Evolutionary conservation across 1,284 basidiomycete species (phyloP).

Genomic region (Hymenochaete sp.): DNA sequence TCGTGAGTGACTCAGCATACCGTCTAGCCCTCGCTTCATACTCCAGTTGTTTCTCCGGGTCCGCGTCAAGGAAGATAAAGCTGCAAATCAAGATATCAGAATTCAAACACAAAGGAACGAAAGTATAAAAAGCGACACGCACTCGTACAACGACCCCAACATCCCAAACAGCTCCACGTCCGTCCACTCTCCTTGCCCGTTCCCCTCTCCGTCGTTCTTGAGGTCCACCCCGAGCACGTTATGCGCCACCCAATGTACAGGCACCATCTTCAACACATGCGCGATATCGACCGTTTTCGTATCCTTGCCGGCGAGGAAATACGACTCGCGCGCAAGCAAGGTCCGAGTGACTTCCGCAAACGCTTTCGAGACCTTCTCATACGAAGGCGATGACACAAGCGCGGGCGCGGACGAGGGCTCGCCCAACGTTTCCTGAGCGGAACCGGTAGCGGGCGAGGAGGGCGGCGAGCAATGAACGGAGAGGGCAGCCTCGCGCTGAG

Average conservation of each 20-base stretch:
- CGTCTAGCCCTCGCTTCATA: constrained; percentile 41
- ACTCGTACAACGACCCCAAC: constrained; percentile 63
- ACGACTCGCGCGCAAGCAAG: constrained; percentile 47
- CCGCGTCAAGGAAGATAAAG: constrained; percentile 66
- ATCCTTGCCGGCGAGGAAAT: constrained; percentile 41
- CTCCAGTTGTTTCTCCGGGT: constrained; percentile 46
- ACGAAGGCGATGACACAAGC: no score
- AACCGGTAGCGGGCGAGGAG: no score
- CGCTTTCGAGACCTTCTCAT: constrained; percentile 43
- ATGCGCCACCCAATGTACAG: constrained; percentile 58
- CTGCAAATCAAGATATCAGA: constrained; percentile 28
- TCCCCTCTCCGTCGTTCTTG: constrained; percentile 41
- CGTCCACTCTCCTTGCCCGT: constrained; percentile 50
- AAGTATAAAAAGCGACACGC: constrained; percentile 23
- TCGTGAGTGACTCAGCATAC: constrained; percentile 44
- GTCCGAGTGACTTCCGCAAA: constrained; percentile 55
- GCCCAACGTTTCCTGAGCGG: constrained; percentile 33
- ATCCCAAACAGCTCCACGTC: constrained; percentile 53
- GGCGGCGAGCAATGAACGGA: constrained; percentile 39
- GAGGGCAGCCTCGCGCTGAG: constrained; percentile 43
- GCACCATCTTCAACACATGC: constrained; percentile 58
- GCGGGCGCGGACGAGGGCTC: no score
- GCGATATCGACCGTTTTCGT: constrained; percentile 54
- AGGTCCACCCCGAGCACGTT: constrained; percentile 71
- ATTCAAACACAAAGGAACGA: neutral